Conservation (phyloP, 1,284 basidiomycete species). For the Vanrija sp. region DNA sequence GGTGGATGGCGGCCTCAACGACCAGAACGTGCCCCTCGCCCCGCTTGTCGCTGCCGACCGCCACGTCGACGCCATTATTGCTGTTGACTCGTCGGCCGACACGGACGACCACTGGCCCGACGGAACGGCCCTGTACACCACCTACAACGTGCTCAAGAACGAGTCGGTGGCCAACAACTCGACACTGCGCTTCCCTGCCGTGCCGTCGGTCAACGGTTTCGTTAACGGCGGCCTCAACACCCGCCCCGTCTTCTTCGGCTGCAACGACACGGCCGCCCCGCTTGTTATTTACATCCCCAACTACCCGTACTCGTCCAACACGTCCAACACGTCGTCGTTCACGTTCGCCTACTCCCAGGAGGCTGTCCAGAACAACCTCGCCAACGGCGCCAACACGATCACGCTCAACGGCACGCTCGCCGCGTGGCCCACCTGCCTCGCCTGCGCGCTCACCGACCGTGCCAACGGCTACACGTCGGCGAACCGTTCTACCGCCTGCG, state of each 20-base stretch:
- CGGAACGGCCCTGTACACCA: conserved; percentile 48
- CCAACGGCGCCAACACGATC: conserved; percentile 28
- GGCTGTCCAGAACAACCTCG: conserved; percentile 31
- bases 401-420: conserved; percentile 37
- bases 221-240: conserved; percentile 54
- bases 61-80: conserved; percentile 53
- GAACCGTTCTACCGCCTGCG: conserved; percentile 36
- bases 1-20: conserved; percentile 52
- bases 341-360: conserved; percentile 46
- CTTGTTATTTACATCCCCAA: conserved; percentile 51
- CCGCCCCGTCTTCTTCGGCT: conserved; percentile 50
- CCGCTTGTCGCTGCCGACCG: conserved; percentile 53
- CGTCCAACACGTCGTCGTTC: conserved; percentile 46
- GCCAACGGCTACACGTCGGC: conserved; percentile 30
- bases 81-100: conserved; percentile 54
- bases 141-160: conserved; percentile 25
- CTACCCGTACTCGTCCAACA: conserved; percentile 49
- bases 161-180: conserved; percentile 16
- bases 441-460: conserved; percentile 50
- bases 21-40: conserved; percentile 53
- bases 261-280: conserved; percentile 48
- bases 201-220: conserved; percentile 51
- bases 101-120: conserved; percentile 53
- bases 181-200: conserved; percentile 47
- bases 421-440: conserved; percentile 47